Conservation (phyloP, 2,329 filamentous ascomycete species). For the Aulographum hederae region DNA sequence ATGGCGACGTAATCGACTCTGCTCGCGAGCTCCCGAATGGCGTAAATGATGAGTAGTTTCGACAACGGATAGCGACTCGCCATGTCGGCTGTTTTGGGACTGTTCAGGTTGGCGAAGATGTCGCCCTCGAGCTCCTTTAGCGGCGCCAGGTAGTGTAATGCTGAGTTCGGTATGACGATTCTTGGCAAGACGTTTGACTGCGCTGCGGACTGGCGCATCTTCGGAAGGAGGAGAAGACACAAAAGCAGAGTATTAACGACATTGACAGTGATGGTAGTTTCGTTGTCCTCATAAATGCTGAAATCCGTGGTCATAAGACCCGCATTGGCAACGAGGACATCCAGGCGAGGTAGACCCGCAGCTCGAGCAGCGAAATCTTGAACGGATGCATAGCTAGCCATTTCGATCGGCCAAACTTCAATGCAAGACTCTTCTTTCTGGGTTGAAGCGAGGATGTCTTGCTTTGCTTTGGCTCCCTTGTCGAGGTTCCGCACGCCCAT, state of each 20-base stretch:
- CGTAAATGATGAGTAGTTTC: constrained; percentile 12
- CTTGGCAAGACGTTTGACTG: too few relatives aligned
- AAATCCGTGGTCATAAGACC: constrained; percentile 5
- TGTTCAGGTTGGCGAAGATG: constrained; percentile 9
- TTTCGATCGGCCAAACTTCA: constrained; percentile 28
- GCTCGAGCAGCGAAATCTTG: constrained; percentile 14
- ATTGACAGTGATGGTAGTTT: constrained; percentile 12
- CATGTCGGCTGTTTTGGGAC: too few relatives aligned
- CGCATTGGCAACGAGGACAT: constrained; percentile 8
- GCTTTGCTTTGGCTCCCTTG: constrained; percentile 26
- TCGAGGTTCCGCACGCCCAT: constrained; percentile 24
- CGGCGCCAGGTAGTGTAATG: too few relatives aligned
- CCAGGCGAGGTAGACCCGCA: constrained; percentile 4
- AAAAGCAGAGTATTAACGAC: constrained; percentile 10
- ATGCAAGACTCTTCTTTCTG: constrained; percentile 13
- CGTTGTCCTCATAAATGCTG: constrained; percentile 8
- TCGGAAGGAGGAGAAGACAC: constrained; percentile 8
- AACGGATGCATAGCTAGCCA: constrained; percentile 20
- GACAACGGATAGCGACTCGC: constrained; percentile 9
- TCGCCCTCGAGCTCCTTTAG: too few relatives aligned
- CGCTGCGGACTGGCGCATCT: constrained; percentile 5
- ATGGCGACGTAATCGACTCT: constrained; percentile 4
- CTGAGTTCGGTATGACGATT: too few relatives aligned
- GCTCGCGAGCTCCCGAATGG: constrained; percentile 1
- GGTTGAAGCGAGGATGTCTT: constrained; percentile 19